Base-by-base conservation (phyloP, 106 monocot species). In the Dendrobium catenatum region DNA sequence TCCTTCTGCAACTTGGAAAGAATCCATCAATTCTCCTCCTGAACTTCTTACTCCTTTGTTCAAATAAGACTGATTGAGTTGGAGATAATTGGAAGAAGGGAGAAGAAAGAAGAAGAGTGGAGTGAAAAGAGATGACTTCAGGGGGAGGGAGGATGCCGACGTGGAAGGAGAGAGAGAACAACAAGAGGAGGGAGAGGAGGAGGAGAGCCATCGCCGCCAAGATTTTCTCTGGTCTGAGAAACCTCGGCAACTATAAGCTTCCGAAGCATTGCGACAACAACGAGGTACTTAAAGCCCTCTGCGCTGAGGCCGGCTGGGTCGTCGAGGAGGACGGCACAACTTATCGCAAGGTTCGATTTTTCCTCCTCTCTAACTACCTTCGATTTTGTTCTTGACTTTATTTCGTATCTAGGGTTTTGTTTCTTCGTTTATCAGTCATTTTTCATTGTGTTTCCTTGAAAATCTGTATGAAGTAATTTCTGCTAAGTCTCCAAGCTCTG, bases 161-260 rank as follows among this genome's bases (percentile, higher is more conserved):
- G 5, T 73, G 73, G 73, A 73, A 73, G 73, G 73, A 73, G 37
- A 73, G 73, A 33, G 73, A 73, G 73, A 73, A 73, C 73, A 73
- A 73, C 73, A 73, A 73, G 37, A 73, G 9, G 73, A 73, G 73
- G 73, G 73, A 73, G 73, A 73, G 73, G 73, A 73, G 73, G 73
- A 73, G 73, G 73, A 73, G 73, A 18, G 73, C 73, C 33, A 73
- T 73, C 73, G 73, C 73, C 37, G 27, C 73, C 40, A 73, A 73
- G 37, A 73, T 73, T 26, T 73, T 73, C 73, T 15, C 73, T 10
- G 73, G 73, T 10, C 37, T 73, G 2, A 73, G 73, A 26, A 73
- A 19, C 6, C 37, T 73, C 73, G 73, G 73, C 42, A 73, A 73
- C 37, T 73, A 73, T 40, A 73, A 73, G 73, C 73, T 37, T 37